Evolutionary conservation across 345 rosid genomes (phyloP).

Genomic region (Cardiospermum halicacabum): DNA sequence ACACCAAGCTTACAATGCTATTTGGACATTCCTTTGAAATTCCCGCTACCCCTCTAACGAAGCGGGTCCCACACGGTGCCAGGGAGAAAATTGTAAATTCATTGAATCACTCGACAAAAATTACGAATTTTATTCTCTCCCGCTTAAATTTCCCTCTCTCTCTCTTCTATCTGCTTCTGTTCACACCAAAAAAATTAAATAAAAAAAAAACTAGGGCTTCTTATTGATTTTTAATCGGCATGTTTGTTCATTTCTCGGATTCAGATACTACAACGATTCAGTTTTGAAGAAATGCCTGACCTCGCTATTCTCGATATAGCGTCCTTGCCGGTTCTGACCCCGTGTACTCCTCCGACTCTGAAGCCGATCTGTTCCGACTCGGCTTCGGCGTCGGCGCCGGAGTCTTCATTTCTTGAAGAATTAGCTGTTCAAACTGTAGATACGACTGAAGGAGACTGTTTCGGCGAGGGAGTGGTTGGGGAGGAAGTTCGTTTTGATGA

Average conservation of each 20-base stretch:
- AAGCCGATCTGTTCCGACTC: background rate
- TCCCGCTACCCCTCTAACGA: background rate
- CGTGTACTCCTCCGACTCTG: conserved; percentile 26
- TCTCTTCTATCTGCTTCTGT: conserved; percentile 5
- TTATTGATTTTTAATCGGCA: background rate
- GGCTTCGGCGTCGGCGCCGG: conserved; percentile 14
- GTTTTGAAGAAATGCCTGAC: conserved; percentile 48
- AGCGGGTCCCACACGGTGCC: background rate
- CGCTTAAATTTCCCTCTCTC: conserved; percentile 23
- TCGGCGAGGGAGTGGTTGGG: background rate
- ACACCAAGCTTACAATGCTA: background rate
- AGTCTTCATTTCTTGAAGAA: conserved; percentile 3
- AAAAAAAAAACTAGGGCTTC: conserved; percentile 13
- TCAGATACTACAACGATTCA: background rate
- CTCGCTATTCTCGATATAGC: conserved; percentile 41
- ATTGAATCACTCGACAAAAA: background rate
- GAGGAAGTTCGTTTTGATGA: background rate
- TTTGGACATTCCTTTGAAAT: background rate
- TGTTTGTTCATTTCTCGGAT: background rate
- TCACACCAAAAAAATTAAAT: background rate
- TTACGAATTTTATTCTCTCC: conserved; percentile 21
- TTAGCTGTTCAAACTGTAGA: conserved; percentile 25
- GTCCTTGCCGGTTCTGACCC: conserved; percentile 34
- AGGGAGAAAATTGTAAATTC: background rate
- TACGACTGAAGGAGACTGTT: background rate